Evolutionary conservation across 2,329 filamentous ascomycete species (phyloP).

Genomic region (Fusarium marasasianum): DNA sequence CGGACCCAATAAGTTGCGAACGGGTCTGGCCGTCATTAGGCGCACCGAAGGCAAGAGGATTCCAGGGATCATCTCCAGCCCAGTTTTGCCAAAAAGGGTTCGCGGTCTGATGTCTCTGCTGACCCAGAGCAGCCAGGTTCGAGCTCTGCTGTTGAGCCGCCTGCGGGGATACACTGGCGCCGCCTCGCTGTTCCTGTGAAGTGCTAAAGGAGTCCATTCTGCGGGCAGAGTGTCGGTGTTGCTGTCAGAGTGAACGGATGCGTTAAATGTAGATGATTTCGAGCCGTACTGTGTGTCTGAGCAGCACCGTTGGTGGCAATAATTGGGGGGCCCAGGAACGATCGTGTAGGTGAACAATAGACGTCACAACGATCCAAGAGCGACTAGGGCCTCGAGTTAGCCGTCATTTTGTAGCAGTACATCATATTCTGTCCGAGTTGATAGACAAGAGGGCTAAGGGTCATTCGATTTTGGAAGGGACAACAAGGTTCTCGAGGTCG

Average conservation of each 20-base stretch:
- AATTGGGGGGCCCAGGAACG: not conserved
- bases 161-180: conserved; percentile 3
- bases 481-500: not conserved
- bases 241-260: not conserved
- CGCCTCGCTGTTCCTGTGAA: not conserved
- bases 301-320: not conserved
- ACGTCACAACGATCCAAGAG: not conserved
- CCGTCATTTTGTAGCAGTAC: not conserved
- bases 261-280: not conserved
- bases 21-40: conserved; percentile 41
- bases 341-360: not conserved
- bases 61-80: conserved; percentile 56
- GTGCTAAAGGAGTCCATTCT: conserved; percentile 22
- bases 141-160: conserved; percentile 17
- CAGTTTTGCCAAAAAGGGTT: conserved; percentile 15
- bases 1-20: conserved; percentile 23
- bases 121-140: conserved; percentile 8
- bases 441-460: not conserved
- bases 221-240: not conserved
- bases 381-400: conserved; percentile 5
- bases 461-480: not conserved
- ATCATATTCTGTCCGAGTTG: not conserved
- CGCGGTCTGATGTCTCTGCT: conserved; percentile 4
- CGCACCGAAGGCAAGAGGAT: conserved; percentile 46
- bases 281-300: not conserved